These are phyloP conservation scores for Penicillium sp. DNA, from an alignment of 2,329 filamentous ascomycete species.

Conservation along the genomic window DNA sequence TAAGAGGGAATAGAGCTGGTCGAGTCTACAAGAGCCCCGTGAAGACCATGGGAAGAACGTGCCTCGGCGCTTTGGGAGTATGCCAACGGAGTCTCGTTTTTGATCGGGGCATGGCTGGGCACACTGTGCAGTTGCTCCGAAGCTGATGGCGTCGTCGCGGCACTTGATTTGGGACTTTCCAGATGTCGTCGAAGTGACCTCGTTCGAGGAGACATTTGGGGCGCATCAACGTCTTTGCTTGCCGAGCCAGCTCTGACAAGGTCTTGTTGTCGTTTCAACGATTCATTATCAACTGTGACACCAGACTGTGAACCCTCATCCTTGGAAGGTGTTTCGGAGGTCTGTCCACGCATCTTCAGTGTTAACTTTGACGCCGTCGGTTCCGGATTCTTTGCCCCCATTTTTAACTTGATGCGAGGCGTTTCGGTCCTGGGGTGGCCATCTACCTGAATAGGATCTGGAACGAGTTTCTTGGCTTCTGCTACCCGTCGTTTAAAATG, in stretches of 20 bases:
- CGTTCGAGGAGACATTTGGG: conserved; percentile 20
- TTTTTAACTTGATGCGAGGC: conserved; percentile 75
- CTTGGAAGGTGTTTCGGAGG: conserved; percentile 46
- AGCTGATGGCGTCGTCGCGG: conserved; percentile 15
- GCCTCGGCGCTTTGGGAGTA: conserved; percentile 9
- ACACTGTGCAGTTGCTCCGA: conserved; percentile 26
- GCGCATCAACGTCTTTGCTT: conserved; percentile 18
- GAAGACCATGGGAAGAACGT: conserved; percentile 20
- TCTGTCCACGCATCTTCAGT: conserved; percentile 61
- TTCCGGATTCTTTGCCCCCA: conserved; percentile 46
- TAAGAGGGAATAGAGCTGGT: background rate
- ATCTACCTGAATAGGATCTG: conserved; percentile 53
- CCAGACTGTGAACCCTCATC: conserved; percentile 40
- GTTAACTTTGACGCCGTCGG: conserved; percentile 60
- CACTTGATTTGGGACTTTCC: conserved; percentile 25
- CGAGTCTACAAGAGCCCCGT: conserved; percentile 7
- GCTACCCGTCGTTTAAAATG: conserved; percentile 64
- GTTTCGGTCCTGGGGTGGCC: conserved; percentile 48
- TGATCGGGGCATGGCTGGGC: conserved; percentile 11
- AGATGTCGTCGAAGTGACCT: conserved; percentile 37
- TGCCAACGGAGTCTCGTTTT: conserved; percentile 7
- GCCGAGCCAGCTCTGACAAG: conserved; percentile 47
- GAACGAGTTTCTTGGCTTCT: conserved; percentile 66
- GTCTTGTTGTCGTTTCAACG: conserved; percentile 50
- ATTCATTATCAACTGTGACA: conserved; percentile 52